Evolutionary conservation across 805 yeast genomes (phyloP).

Genomic region (Ogataea zsoltii): DNA sequence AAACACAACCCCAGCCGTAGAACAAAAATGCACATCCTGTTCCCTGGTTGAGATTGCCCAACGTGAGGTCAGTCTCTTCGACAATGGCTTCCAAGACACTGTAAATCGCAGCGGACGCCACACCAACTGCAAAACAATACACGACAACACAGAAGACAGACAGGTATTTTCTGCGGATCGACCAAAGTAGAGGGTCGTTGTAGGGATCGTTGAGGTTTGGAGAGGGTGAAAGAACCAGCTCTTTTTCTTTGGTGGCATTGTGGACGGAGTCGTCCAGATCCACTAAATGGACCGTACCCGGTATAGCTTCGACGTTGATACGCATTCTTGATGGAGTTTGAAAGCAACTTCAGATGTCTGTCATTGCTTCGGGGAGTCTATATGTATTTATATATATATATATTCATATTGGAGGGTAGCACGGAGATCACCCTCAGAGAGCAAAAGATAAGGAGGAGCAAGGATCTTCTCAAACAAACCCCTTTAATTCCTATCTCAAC

Average conservation of each 20-base stretch:
- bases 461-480: too few relatives aligned
- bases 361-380: too few relatives aligned
- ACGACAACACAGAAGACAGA: slow-evolving; percentile 45
- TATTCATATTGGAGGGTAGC: too few relatives aligned
- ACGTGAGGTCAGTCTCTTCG: slow-evolving; percentile 22
- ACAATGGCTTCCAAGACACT: slow-evolving; percentile 26
- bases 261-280: slow-evolving; percentile 33
- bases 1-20: slow-evolving; percentile 38
- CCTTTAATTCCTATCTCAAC: too few relatives aligned
- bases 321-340: background rate
- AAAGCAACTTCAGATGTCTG: too few relatives aligned
- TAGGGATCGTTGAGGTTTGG: slow-evolving; percentile 69
- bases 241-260: slow-evolving; percentile 8
- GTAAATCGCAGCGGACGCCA: slow-evolving; percentile 26
- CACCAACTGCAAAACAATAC: slow-evolving; percentile 32
- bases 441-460: too few relatives aligned
- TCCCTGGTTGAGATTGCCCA: slow-evolving; percentile 36
- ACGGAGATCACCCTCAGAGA: too few relatives aligned
- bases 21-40: slow-evolving; percentile 41
- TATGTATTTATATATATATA: too few relatives aligned
- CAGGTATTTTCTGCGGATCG: slow-evolving; percentile 44
- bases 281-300: slow-evolving; percentile 12
- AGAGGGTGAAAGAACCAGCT: slow-evolving; percentile 48
- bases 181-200: slow-evolving; percentile 70
- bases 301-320: slow-evolving; percentile 10